These are phyloP conservation scores for Solanum etuberosum DNA, from an alignment of 257 asterid species.

Conservation along the genomic window DNA sequence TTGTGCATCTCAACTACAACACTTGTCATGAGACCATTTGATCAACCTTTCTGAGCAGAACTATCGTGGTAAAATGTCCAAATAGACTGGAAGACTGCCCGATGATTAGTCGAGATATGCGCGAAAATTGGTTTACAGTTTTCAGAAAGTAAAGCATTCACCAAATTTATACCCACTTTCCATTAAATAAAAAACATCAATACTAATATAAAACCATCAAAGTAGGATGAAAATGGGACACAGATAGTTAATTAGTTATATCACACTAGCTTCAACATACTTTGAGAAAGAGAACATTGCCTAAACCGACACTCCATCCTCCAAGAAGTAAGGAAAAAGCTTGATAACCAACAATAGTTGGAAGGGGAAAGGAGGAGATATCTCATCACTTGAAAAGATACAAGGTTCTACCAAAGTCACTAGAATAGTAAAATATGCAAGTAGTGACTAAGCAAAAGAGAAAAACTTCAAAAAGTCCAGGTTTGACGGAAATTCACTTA, in stretches of 20 bases:
- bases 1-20: background rate
- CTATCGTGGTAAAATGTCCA: background rate
- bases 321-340: background rate
- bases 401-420: background rate
- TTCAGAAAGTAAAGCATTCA: background rate
- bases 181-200: background rate
- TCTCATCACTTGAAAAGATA: background rate
- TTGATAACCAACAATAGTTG: background rate
- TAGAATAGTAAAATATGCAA: background rate
- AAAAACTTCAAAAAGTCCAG: background rate
- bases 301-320: background rate
- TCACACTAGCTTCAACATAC: background rate
- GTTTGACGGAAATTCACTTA: constrained; percentile 12
- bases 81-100: background rate
- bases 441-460: background rate
- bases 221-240: background rate
- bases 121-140: background rate
- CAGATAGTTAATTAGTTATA: background rate
- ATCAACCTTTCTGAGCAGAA: background rate
- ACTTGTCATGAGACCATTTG: background rate
- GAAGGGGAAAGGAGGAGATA: background rate
- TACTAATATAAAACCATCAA: background rate
- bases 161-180: background rate
- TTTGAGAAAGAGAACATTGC: background rate
- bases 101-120: background rate